Percentiles rank a stretch among this genome's conserved stretches.
Conservation (phyloP, 352 stramenopile species). For the Phytophthora chlamydospora region DNA sequence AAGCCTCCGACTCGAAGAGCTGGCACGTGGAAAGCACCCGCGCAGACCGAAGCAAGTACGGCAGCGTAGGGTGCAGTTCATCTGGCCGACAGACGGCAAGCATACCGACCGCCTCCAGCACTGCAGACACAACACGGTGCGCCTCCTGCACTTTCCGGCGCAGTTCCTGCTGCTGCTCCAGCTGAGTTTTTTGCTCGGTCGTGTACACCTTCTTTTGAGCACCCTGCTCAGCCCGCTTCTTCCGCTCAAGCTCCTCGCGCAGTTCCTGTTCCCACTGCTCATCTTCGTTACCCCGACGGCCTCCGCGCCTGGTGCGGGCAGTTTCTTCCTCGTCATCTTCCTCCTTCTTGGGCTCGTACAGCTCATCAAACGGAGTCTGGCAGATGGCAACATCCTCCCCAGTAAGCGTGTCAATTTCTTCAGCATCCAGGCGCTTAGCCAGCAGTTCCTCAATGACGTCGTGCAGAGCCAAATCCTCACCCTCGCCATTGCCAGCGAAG, state of each 20-base stretch:
- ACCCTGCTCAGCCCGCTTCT: constrained; percentile 56
- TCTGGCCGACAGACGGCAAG: constrained; percentile 58
- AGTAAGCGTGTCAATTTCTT: constrained; percentile 58
- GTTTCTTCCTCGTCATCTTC: constrained; percentile 33
- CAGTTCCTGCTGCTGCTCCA: constrained; percentile 67
- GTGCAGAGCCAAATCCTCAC: constrained; percentile 74
- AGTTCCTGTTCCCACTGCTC: constrained; percentile 88
- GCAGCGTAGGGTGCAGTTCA: constrained; percentile 77
- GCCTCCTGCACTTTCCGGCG: constrained; percentile 57
- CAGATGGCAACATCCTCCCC: constrained; percentile 69
- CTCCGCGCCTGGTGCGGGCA: constrained; percentile 42
- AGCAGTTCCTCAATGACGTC: constrained; percentile 71
- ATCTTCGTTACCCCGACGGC: constrained; percentile 73
- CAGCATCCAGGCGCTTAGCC: constrained; percentile 53
- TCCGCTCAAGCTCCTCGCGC: constrained; percentile 79
- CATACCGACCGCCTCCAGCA: constrained; percentile 73
- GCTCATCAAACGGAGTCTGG: constrained; percentile 67
- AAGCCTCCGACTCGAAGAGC: constrained; percentile 57
- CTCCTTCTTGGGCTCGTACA: constrained; percentile 76
- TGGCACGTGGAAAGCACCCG: constrained; percentile 59
- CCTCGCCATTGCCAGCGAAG: constrained; percentile 83
- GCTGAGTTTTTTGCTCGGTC: constrained; percentile 56
- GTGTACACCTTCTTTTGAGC: constrained; percentile 56
- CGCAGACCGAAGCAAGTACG: constrained; percentile 62
- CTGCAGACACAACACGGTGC: constrained; percentile 42